Percentiles rank a stretch among this genome's conserved stretches.
These are phyloP conservation scores for Orbilia javanica DNA, from an alignment of 2,329 filamentous ascomycete genomes.

Conservation along the genomic window DNA sequence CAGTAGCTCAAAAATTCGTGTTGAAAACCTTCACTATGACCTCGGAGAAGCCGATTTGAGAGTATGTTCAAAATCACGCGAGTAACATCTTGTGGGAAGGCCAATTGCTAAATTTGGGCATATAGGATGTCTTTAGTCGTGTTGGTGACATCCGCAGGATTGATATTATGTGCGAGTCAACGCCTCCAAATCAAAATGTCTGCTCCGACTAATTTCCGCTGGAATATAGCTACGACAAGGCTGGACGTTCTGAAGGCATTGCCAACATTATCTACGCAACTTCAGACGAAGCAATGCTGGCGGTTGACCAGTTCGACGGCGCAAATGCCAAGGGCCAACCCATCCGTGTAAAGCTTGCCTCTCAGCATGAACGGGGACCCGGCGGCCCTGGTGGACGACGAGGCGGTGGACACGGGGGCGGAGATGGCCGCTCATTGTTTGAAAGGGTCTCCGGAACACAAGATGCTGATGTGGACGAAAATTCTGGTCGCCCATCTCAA, in stretches of 20 bases:
- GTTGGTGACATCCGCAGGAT: constrained; percentile 55
- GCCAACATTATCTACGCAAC: constrained; percentile 85
- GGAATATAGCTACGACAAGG: constrained; percentile 77
- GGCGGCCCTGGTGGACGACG: constrained; percentile 63
- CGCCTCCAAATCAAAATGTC: constrained; percentile 33
- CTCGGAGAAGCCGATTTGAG: constrained; percentile 72
- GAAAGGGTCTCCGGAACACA: constrained; percentile 70
- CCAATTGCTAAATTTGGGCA: neutral
- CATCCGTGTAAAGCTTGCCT: constrained; percentile 67
- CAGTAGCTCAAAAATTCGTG: constrained; percentile 74
- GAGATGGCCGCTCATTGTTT: constrained; percentile 74
- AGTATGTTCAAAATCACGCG: neutral
- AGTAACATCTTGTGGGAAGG: neutral
- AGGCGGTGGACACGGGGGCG: constrained; percentile 69
- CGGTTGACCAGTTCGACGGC: constrained; percentile 84
- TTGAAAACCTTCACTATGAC: constrained; percentile 94
- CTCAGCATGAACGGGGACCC: constrained; percentile 64
- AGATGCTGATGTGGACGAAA: constrained; percentile 65
- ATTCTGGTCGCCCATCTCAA: constrained; percentile 39
- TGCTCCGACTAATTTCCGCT: neutral
- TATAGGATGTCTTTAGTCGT: constrained; percentile 52
- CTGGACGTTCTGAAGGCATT: constrained; percentile 85
- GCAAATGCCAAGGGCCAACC: constrained; percentile 83
- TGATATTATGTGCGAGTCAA: constrained; percentile 44
- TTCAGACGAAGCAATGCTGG: constrained; percentile 77